Base-by-base conservation (phyloP, 1,284 basidiomycete genomes). In the Tilletia indica region DNA sequence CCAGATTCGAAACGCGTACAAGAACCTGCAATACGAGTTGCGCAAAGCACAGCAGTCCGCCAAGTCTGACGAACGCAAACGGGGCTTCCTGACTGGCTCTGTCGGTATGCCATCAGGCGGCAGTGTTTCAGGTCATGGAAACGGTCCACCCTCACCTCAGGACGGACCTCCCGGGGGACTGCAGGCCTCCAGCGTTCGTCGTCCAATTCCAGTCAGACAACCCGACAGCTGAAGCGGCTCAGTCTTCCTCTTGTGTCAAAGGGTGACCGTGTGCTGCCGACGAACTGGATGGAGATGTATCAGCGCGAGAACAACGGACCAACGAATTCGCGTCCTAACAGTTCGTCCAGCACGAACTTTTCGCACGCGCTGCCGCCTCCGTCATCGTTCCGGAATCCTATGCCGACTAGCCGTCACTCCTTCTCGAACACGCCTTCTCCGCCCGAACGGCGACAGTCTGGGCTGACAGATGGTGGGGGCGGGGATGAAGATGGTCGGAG, bases 1-100 rank as follows among this genome's bases (percentile, higher is more conserved):
- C 36, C 77, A 78, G 67, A 81, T 81, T 69, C 72, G 78, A 9
- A 74, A 68, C 14, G 80, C 80, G 0, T 81, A 81, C 74, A 69
- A 75, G 58, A 73, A 73, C 47, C 54, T 80, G 6, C 78, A 79
- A 21, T 79, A 80, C 47, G 79, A 81, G 64, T 70, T 80, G 45
- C 76, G 80, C 8, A 76, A 77, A 61, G 68, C 72, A 3, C 78
- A 78, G 51, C 61, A 39, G 16, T 68, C 49, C 5, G 39, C 63
- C 42, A 51, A 74, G 48, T 21, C 54, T 19, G 61, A 64, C 14
- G 74, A 80, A 31, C 74, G 77, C 0, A 70, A 75, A 4, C 68
- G 77, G 2, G 67, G 73, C 21, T 74, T 64, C 61, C 61, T 64
- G 4, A 64, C 61, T 39, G 61, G 36, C 61, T 12, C 8, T 45